Conservation (phyloP, 2,329 filamentous ascomycete genomes). For the Endothia cerciana region DNA sequence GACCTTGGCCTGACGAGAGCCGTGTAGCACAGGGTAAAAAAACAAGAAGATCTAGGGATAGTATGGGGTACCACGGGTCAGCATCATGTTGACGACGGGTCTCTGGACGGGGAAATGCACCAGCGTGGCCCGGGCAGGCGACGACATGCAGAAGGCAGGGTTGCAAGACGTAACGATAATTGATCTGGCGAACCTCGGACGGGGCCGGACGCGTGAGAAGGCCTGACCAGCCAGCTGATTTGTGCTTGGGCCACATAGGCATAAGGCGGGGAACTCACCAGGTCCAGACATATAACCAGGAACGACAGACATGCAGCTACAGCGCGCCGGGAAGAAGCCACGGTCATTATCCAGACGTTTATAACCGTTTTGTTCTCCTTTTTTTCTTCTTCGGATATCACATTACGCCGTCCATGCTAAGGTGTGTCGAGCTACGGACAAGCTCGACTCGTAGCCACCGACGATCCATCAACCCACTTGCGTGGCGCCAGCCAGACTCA, state of each 20-base stretch:
- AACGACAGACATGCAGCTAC: neutral
- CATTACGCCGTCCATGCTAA: conserved; percentile 11
- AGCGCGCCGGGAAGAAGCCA: neutral
- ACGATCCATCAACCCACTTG: neutral
- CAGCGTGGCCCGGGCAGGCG: neutral
- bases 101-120: neutral
- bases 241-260: neutral
- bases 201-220: no score
- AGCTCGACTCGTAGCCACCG: neutral
- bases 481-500: neutral
- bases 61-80: neutral
- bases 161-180: neutral
- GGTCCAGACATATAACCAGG: no score
- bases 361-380: neutral
- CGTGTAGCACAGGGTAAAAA: no score
- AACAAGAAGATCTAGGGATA: no score
- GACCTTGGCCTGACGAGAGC: no score
- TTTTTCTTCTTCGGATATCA: neutral
- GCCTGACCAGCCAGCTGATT: neutral
- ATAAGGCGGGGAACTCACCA: no score
- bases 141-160: no score
- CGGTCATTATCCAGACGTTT: neutral
- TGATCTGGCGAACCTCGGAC: neutral
- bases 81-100: neutral
- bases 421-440: neutral